Evolutionary conservation across 129 eudicot genomes (phyloP).

Genomic region (Rutidosis leptorrhynchoides): DNA sequence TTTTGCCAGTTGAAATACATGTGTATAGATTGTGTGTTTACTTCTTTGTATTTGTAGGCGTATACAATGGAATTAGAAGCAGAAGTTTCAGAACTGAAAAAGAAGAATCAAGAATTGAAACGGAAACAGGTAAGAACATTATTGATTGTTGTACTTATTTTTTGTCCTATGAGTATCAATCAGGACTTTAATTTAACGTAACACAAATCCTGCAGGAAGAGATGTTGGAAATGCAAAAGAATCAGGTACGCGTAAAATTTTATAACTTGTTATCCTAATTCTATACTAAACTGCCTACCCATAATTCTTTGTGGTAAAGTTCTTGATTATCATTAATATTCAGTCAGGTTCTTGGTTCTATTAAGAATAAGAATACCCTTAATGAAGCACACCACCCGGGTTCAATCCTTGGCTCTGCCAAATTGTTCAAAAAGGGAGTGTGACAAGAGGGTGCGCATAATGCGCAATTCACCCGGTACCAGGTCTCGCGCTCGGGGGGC

Average conservation of each 20-base stretch:
- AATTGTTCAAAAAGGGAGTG: no score
- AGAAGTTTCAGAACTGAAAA: constrained; percentile 85
- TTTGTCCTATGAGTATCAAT: neutral
- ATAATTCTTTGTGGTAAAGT: neutral
- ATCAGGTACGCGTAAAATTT: constrained; percentile 51
- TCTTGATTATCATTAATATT: no score
- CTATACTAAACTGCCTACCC: neutral
- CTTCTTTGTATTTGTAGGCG: constrained; percentile 51
- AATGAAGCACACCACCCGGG: no score
- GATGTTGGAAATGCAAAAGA: constrained; percentile 79
- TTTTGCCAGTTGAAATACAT: constrained; percentile 11
- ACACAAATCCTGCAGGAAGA: constrained; percentile 43
- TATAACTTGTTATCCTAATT: neutral
- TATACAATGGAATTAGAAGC: constrained; percentile 91
- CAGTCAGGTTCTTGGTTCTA: neutral
- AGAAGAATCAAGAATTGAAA: constrained; percentile 58
- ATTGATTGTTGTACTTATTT: neutral
- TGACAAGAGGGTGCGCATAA: no score
- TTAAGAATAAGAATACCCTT: no score
- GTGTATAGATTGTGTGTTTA: neutral
- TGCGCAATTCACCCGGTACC: no score
- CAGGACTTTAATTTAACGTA: constrained; percentile 11
- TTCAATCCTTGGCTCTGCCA: no score
- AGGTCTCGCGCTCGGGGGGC: no score
- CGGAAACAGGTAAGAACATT: constrained; percentile 63